A percentile compares a stretch with the other conserved stretches of the same genome.
These are phyloP conservation scores for Cyclocybe cylindracea DNA, from an alignment of 768 basidiomycete species.

Conservation along the genomic window DNA sequence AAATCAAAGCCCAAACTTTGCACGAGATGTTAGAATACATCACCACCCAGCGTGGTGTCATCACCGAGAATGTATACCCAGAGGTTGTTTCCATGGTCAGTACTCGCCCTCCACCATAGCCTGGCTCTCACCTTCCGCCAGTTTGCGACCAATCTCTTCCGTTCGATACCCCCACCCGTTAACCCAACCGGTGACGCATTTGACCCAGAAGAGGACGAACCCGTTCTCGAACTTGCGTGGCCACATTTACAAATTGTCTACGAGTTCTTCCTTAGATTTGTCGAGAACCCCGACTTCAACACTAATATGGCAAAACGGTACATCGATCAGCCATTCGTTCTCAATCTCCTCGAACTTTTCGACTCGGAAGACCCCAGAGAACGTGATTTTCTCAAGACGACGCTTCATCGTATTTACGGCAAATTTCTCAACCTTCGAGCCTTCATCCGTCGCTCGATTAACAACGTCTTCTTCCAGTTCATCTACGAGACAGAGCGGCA, in stretches of 20 bases:
- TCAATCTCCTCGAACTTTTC: slow-evolving; percentile 96
- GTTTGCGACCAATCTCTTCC: slow-evolving; percentile 98
- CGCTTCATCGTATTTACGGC: slow-evolving; percentile 97
- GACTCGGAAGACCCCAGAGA: slow-evolving; percentile 99
- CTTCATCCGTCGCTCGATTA: slow-evolving; percentile 98
- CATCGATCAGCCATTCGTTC: slow-evolving; percentile 94
- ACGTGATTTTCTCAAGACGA: slow-evolving; percentile 99
- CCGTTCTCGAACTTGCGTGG: slow-evolving; percentile 98
- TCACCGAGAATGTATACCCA: slow-evolving; percentile 97
- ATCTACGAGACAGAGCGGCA: slow-evolving; percentile 98
- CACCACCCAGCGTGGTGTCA: slow-evolving; percentile 93
- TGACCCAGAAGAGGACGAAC: slow-evolving; percentile 99
- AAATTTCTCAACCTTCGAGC: slow-evolving; percentile 99
- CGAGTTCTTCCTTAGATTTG: slow-evolving; percentile 99
- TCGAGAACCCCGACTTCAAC: slow-evolving; percentile 98
- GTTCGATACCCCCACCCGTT: slow-evolving; percentile 98
- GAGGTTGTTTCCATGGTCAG: slow-evolving; percentile 98
- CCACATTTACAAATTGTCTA: slow-evolving; percentile 99
- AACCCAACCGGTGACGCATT: slow-evolving; percentile 98
- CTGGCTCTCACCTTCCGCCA: slow-evolving; percentile 33
- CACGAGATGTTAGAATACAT: slow-evolving; percentile 99
- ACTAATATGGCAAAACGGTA: slow-evolving; percentile 96
- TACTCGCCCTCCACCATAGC: slow-evolving; percentile 11
- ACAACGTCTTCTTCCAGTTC: slow-evolving; percentile 99
- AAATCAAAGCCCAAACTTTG: slow-evolving; percentile 96